Evolutionary conservation across 176 grass and related monocot genomes (phyloP).

Genomic region (Tuctoria greenei): DNA sequence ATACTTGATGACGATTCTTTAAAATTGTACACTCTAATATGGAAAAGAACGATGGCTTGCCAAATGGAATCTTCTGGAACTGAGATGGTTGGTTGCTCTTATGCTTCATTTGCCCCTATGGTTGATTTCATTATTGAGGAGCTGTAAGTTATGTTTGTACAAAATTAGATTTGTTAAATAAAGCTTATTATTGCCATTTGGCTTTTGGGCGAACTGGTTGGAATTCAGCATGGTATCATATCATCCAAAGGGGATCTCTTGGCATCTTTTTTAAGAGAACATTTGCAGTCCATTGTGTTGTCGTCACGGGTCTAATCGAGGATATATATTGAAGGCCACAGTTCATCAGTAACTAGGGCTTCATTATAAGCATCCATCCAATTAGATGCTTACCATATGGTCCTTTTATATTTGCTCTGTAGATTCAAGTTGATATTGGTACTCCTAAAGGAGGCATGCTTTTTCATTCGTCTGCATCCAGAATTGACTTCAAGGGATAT

Average conservation of each 20-base stretch:
- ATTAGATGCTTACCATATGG: conserved; percentile 5
- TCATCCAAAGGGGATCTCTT: no score
- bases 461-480: conserved; percentile 73
- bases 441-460: conserved; percentile 56
- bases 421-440: conserved; percentile 95
- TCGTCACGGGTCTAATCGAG: no score
- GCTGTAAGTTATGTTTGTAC: no score
- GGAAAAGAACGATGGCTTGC: conserved; percentile 85
- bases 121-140: conserved; percentile 20
- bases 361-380: conserved; percentile 2
- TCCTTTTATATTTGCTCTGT: conserved; percentile 22
- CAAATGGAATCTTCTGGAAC: conserved; percentile 88
- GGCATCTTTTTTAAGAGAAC: no score
- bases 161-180: no score
- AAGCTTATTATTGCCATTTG: no score
- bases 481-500: conserved; percentile 77
- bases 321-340: no score
- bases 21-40: conserved; percentile 88
- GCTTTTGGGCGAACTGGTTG: no score
- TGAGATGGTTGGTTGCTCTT: conserved; percentile 64
- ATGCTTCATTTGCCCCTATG: conserved; percentile 17
- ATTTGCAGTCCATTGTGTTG: no score
- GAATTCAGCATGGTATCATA: no score
- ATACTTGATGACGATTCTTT: conserved; percentile 83
- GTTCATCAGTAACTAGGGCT: no score